These are phyloP conservation scores for Diatrype stigma DNA, from an alignment of 2,329 filamentous ascomycete species.

Conservation along the genomic window DNA sequence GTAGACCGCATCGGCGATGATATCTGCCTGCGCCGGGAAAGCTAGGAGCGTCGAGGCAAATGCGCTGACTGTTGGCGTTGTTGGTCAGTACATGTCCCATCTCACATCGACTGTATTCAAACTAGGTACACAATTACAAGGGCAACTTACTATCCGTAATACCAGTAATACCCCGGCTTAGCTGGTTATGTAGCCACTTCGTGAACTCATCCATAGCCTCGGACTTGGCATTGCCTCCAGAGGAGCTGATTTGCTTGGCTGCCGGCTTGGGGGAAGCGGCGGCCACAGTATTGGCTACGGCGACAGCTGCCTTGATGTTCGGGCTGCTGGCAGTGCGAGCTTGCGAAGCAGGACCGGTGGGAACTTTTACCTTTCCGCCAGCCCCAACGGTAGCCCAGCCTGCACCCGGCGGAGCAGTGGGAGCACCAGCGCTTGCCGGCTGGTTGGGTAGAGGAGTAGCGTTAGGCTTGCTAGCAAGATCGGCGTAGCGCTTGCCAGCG, in stretches of 20 bases:
- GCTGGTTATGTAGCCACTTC: constrained; percentile 82
- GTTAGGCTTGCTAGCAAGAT: constrained; percentile 75
- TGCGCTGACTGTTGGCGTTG: constrained; percentile 60
- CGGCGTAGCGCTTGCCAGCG: constrained; percentile 84
- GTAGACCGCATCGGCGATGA: constrained; percentile 90
- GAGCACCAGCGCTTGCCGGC: constrained; percentile 30
- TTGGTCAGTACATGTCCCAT: neutral
- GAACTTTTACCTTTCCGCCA: constrained; percentile 82
- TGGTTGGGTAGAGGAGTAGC: constrained; percentile 35
- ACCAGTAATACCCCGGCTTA: constrained; percentile 65
- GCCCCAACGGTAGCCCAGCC: constrained; percentile 96
- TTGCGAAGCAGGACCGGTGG: constrained; percentile 53
- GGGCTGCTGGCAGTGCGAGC: constrained; percentile 41
- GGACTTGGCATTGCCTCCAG: constrained; percentile 40
- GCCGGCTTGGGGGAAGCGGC: constrained; percentile 45
- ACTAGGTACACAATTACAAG: no score
- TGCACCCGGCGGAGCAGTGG: constrained; percentile 41
- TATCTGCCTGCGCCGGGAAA: constrained; percentile 70
- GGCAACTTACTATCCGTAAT: constrained; percentile 51
- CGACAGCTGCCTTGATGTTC: constrained; percentile 36
- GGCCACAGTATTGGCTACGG: constrained; percentile 27
- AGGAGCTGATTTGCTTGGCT: constrained; percentile 43
- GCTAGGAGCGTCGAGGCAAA: constrained; percentile 74
- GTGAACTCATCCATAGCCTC: constrained; percentile 83
- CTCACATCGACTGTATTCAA: neutral